Evolutionary conservation across 192 early-diverging fungal genomes (phyloP).

Genomic region (Gigaspora rosea): DNA sequence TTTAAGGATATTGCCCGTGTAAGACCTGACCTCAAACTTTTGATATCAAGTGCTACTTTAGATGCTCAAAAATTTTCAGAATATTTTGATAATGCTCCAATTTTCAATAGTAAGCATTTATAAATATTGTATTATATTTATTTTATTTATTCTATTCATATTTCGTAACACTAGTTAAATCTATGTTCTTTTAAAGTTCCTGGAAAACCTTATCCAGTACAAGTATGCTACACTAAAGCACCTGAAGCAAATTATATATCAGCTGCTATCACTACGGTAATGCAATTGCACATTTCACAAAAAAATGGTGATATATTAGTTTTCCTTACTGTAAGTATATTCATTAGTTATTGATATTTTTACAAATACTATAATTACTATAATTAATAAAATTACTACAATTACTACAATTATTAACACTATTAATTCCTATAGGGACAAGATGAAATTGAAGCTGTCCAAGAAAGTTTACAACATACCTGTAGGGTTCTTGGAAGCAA

Average conservation of each 20-base stretch:
- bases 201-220: conserved; percentile 90
- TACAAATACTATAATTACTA: too few relatives aligned
- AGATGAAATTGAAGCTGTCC: conserved; percentile 95
- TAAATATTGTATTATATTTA: not conserved
- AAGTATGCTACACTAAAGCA: conserved; percentile 92
- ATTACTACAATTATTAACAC: too few relatives aligned
- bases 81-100: conserved; percentile 93
- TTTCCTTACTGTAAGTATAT: conserved; percentile 77
- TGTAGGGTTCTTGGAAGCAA: conserved; percentile 80
- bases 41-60: conserved; percentile 98
- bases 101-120: conserved; percentile 68
- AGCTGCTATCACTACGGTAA: conserved; percentile 89
- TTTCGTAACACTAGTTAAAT: not conserved
- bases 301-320: conserved; percentile 86
- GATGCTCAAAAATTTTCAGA: conserved; percentile 94
- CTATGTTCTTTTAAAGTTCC: conserved; percentile 54
- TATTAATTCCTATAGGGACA: conserved; percentile 60
- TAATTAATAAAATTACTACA: too few relatives aligned
- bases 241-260: conserved; percentile 97
- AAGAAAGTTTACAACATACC: conserved; percentile 77
- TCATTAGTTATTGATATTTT: too few relatives aligned
- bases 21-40: conserved; percentile 87
- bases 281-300: conserved; percentile 93
- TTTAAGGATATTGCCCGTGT: conserved; percentile 83
- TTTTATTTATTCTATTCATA: too few relatives aligned